A percentile compares a stretch with the other conserved stretches of the same genome.
phyloP scores from a whole-genome alignment of 768 basidiomycete genomes.

The Leccinum olivaceopallidum region DNA sequence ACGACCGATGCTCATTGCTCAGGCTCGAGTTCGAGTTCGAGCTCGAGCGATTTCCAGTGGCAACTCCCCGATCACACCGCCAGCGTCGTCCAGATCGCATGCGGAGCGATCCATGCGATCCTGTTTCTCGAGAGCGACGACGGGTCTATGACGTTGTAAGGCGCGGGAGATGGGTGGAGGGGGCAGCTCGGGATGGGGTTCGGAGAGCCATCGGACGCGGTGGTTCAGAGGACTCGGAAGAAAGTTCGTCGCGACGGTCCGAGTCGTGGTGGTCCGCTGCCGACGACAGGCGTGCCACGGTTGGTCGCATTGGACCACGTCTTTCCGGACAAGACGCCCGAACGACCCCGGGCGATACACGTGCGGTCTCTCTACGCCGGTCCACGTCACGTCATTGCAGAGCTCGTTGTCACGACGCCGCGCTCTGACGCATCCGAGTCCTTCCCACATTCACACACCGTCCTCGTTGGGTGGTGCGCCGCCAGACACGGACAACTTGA shows the following conservation, averaged over 20 bases:
- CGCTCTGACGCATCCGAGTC: no score
- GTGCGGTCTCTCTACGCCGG: no score
- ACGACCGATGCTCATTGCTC: background rate
- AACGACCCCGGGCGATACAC: no score
- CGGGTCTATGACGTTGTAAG: conserved; percentile 56
- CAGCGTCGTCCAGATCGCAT: conserved; percentile 52
- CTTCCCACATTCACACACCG: no score
- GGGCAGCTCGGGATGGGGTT: conserved; percentile 68
- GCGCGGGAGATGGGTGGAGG: conserved; percentile 65
- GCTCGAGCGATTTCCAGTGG: conserved; percentile 1
- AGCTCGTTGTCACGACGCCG: no score
- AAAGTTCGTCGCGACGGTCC: background rate
- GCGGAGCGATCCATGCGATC: conserved; percentile 82
- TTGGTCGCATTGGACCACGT: no score
- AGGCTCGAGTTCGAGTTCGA: background rate
- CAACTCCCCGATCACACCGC: conserved; percentile 26
- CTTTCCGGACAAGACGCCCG: no score
- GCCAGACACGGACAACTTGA: conserved; percentile 67
- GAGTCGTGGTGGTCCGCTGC: background rate
- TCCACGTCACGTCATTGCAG: no score
- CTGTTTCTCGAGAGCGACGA: conserved; percentile 48
- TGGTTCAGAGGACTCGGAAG: background rate
- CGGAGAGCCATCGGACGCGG: background rate
- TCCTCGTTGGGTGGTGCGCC: no score
- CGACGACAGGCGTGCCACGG: background rate